Percentiles rank a stretch among this genome's conserved stretches.
These are phyloP conservation scores for Clonostachys byssicola DNA, from an alignment of 2,329 filamentous ascomycete genomes.

Conservation along the genomic window DNA sequence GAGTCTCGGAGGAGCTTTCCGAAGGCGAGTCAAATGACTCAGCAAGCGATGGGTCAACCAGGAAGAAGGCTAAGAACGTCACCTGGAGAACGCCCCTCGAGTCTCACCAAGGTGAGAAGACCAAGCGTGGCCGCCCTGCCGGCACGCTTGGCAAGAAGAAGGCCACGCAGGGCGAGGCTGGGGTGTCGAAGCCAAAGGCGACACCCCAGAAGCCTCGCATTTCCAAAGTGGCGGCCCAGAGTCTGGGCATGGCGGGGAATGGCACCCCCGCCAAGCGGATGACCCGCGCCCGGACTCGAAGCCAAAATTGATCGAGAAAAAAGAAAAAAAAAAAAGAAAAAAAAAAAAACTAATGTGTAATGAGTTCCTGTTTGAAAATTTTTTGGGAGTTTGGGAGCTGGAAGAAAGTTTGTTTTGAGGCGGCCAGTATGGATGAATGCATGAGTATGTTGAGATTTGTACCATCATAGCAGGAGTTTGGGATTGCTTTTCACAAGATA, in stretches of 20 bases:
- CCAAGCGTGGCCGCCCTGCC: conserved; percentile 11
- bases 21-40: conserved; percentile 11
- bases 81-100: conserved; percentile 26
- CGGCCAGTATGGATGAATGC: too few relatives aligned
- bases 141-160: conserved; percentile 2
- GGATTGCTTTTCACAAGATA: too few relatives aligned
- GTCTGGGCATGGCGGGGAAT: conserved; percentile 23
- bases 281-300: background rate
- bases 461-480: too few relatives aligned
- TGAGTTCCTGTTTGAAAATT: background rate
- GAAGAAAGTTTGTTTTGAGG: background rate
- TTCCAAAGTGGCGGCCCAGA: conserved; percentile 17
- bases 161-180: conserved; percentile 2
- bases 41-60: conserved; percentile 3
- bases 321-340: too few relatives aligned
- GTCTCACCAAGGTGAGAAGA: conserved; percentile 10
- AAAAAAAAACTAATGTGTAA: too few relatives aligned
- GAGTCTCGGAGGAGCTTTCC: conserved; percentile 12
- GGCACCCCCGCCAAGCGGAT: conserved; percentile 23
- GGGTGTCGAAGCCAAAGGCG: conserved; percentile 19
- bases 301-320: background rate
- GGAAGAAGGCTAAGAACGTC: conserved; percentile 19
- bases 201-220: conserved; percentile 14
- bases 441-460: too few relatives aligned
- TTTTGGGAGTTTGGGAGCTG: background rate